These are phyloP conservation scores for Thelephora terrestris DNA, from an alignment of 1,284 basidiomycete genomes.

Conservation along the genomic window DNA sequence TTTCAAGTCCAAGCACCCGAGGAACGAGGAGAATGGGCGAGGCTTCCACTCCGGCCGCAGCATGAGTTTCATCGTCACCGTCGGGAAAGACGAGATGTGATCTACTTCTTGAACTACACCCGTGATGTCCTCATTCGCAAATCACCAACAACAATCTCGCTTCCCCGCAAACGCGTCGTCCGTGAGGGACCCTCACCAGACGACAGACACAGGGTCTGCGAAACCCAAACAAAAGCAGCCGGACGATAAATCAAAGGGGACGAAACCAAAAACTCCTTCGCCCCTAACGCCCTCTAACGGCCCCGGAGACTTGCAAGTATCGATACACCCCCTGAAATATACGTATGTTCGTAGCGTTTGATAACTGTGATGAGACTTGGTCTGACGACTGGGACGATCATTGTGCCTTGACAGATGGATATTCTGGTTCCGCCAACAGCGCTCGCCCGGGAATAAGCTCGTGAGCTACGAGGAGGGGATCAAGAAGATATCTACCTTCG, in stretches of 20 bases:
- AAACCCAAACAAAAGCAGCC: no score
- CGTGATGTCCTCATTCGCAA: conserved; percentile 43
- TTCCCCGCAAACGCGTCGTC: conserved; percentile 42
- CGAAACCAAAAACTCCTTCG: conserved; percentile 24
- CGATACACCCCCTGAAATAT: conserved; percentile 65
- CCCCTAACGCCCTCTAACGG: conserved; percentile 15
- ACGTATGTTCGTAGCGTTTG: conserved; percentile 66
- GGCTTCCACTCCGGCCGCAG: conserved; percentile 71
- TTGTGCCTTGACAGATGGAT: conserved; percentile 50
- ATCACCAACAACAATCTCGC: conserved; percentile 60
- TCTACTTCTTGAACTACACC: not conserved
- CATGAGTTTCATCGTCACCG: conserved; percentile 55
- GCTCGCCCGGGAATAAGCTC: conserved; percentile 70
- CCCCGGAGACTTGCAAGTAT: not conserved
- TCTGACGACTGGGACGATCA: conserved; percentile 10
- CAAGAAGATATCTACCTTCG: conserved; percentile 71
- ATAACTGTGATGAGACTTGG: conserved; percentile 12
- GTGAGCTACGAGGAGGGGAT: conserved; percentile 81
- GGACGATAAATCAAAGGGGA: conserved; percentile 33
- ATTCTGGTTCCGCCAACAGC: conserved; percentile 80
- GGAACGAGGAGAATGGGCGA: conserved; percentile 72
- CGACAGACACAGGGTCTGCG: conserved; percentile 16
- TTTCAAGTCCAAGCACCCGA: conserved; percentile 82
- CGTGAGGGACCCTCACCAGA: conserved; percentile 12
- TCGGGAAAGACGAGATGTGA: not conserved